These are phyloP conservation scores for Bimuria novae-zelandiae DNA, from an alignment of 2,329 filamentous ascomycete species.

Conservation along the genomic window DNA sequence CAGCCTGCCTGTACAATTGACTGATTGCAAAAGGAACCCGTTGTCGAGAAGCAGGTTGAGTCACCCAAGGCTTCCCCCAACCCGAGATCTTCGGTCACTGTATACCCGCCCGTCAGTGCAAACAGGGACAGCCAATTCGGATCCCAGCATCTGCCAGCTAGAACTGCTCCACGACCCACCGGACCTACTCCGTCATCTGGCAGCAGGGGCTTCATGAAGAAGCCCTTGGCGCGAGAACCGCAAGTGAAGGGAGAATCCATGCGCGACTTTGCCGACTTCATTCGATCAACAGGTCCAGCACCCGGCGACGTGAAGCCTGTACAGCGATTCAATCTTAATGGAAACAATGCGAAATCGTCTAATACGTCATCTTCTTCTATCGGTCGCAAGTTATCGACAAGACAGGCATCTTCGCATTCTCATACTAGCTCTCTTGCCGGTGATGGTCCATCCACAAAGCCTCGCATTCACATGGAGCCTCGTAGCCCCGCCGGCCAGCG, in stretches of 20 bases:
- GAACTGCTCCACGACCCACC: slow-evolving; percentile 27
- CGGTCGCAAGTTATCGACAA: slow-evolving; percentile 34
- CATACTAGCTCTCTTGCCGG: slow-evolving; percentile 18
- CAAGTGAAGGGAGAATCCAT: slow-evolving; percentile 72
- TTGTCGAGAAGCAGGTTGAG: slow-evolving; percentile 25
- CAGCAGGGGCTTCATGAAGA: slow-evolving; percentile 30
- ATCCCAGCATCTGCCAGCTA: slow-evolving; percentile 30
- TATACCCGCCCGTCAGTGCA: slow-evolving; percentile 39
- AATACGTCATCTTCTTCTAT: slow-evolving; percentile 31
- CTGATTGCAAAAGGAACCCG: slow-evolving; percentile 26
- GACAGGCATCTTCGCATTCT: slow-evolving; percentile 17
- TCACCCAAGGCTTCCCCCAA: slow-evolving; percentile 17
- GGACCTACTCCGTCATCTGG: slow-evolving; percentile 30
- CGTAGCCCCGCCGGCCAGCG: slow-evolving; percentile 71
- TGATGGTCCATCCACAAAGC: slow-evolving; percentile 32
- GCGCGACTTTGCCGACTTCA: slow-evolving; percentile 86
- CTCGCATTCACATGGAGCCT: slow-evolving; percentile 51
- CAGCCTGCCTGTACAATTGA: not conserved
- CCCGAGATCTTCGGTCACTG: slow-evolving; percentile 32
- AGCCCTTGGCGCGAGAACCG: slow-evolving; percentile 68
- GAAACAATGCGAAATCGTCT: slow-evolving; percentile 20
- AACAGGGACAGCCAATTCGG: slow-evolving; percentile 36
- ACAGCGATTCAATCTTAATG: slow-evolving; percentile 40
- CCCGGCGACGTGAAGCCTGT: slow-evolving; percentile 37
- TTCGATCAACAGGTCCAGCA: slow-evolving; percentile 75